Base-by-base conservation (phyloP, 2,329 filamentous ascomycete genomes). In the Cladorrhinum sp. region DNA sequence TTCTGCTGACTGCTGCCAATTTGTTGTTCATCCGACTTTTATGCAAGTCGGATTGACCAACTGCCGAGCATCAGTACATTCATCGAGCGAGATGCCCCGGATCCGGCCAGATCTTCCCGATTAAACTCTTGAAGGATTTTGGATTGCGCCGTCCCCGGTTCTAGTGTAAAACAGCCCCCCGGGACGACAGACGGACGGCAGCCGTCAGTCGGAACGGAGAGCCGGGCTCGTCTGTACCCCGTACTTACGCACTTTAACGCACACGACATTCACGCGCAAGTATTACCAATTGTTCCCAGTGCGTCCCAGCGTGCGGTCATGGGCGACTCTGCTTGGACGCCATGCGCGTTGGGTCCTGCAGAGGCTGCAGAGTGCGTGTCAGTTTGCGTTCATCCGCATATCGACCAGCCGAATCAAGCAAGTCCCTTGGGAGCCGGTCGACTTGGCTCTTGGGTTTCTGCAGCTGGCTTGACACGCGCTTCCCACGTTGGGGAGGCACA, bases 391-490 rank as follows among this genome's bases (percentile, higher is more conserved):
- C 24, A 45, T 55, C 55, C 55, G 45, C 22, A 24, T 22, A 38
- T 55, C 49, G 59, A 65, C 58, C 64, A 61, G 58, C 64, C 62
- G 53, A 61, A 62, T 62, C 56, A 41, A 63, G 60, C 56, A 62
- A 56, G 59, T 55, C 59, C 41, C 32, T 45, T 61, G 55, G 49
- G 27, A 25, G 25, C 45, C 32, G 7, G 36, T 45, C 23, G 55
- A 58, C 54, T 25, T 56, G 53, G 25, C 50, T 29, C 36, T 54
- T 48, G 50, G 50, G 36, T 45, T 38, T 55, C 36, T 55, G 32
- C 53, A 52, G n/a, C 36, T 20, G 38, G 36, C 24, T 45, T 36
- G 53, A 56, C 38, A 41, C 38, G 53, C 53, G 25, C 36, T 22
- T 56, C 41, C 53, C 36, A 41, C 51, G n/a, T 48, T 56, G 53